Base-by-base conservation (phyloP, 768 basidiomycete species). In the Gloeopeniophorella convolvens region DNA sequence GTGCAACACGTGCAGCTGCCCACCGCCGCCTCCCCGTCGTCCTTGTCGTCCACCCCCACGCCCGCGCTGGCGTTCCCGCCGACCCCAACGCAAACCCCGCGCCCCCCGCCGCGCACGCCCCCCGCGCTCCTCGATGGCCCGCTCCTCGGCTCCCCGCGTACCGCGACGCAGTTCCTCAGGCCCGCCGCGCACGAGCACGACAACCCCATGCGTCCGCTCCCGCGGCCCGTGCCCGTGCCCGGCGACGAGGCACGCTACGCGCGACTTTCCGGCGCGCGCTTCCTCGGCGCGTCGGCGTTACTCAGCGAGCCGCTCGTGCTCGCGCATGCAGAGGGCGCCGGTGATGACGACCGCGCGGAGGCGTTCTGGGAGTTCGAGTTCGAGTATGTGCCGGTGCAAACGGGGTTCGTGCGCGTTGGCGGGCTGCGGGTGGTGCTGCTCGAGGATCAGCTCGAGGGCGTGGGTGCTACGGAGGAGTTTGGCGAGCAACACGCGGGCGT, bases 351-450 rank as follows among this genome's bases (percentile, higher is more conserved):
- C 28, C 34, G 67, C 49, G 64, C 65, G 7, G 66, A 72, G 45
- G 68, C 65, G 2, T 71, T 71, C 7, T 76, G 77, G 59, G 75
- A 80, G 18, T 88, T 89, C 49, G 76, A 80, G 43, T 66, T 88
- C 42, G 69, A 76, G 8, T 92, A 79, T 51, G 44, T 87, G 32
- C 75, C 85, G 1, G 63, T 76, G 16, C 69, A 66, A 40, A 71
- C 68, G 5, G 89, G 89, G 0, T 85, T 85, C 61, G 66, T 70
- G 21, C 70, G 70, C 3, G 72, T 83, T 15, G 88, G 89, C 15
- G 88, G 89, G 1, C 62, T 91, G 50, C 75, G 87, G n/a, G 69
- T 87, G 24, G 58, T 91, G 23, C 66, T 89, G 23, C 55, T 85
- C 1, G 76, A 76, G 28, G 85, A 89, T 60, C 68, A 70, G 44